Evolutionary conservation across 1,284 basidiomycete genomes (phyloP).

Genomic region (Sporisorium graminicola): DNA sequence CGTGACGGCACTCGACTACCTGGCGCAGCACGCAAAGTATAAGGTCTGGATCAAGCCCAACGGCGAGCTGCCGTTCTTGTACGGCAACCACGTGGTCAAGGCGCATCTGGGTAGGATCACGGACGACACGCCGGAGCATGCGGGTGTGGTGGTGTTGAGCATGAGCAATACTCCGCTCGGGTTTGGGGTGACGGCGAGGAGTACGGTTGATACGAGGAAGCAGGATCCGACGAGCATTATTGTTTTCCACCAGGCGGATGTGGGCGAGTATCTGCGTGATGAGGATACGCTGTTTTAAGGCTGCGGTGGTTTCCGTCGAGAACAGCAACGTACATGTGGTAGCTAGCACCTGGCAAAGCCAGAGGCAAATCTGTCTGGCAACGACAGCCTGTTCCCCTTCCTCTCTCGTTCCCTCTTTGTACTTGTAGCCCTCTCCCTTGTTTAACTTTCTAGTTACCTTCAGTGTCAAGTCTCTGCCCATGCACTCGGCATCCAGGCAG

Average conservation of each 20-base stretch:
- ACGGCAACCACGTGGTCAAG: slow-evolving; percentile 98
- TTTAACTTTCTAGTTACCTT: neutral
- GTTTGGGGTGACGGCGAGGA: slow-evolving; percentile 96
- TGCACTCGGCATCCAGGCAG: neutral
- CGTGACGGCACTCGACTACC: slow-evolving; percentile 89
- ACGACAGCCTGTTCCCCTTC: neutral
- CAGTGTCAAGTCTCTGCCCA: neutral
- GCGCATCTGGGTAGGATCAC: slow-evolving; percentile 99
- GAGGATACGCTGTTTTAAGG: slow-evolving; percentile 63
- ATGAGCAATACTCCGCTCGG: slow-evolving; percentile 88
- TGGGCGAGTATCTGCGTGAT: slow-evolving; percentile 68
- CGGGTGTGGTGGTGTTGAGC: slow-evolving; percentile 95
- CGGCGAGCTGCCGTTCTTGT: slow-evolving; percentile 98
- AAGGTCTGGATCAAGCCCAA: slow-evolving; percentile 99
- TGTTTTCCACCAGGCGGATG: slow-evolving; percentile 92
- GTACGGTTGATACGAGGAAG: slow-evolving; percentile 95
- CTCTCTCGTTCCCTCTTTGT: slow-evolving; percentile 8
- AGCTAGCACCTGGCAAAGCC: neutral
- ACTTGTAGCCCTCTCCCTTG: slow-evolving; percentile 31
- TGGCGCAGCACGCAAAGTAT: slow-evolving; percentile 97
- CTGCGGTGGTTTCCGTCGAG: neutral
- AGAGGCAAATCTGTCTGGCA: too few species aligned
- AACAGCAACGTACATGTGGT: too few species aligned
- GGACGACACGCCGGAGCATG: slow-evolving; percentile 98
- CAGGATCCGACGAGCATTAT: slow-evolving; percentile 97